These are phyloP conservation scores for Solanum corneliomulleri DNA, from an alignment of 257 asterid genomes.

Conservation along the genomic window DNA sequence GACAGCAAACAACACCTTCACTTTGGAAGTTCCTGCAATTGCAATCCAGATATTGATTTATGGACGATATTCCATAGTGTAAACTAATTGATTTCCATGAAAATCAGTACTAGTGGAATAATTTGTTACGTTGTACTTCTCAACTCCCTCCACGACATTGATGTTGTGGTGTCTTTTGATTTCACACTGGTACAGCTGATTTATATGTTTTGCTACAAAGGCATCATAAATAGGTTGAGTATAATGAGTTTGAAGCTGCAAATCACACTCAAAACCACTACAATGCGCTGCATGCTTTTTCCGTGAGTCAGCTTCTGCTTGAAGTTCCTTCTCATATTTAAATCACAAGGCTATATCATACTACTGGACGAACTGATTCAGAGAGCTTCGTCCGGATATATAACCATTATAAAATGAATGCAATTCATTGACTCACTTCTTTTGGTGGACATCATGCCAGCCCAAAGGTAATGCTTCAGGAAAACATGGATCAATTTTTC, in stretches of 20 bases:
- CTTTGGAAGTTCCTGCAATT: not conserved
- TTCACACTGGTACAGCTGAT: not conserved
- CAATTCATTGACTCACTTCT: not conserved
- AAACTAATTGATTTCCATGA: not conserved
- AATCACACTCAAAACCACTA: not conserved
- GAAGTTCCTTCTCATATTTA: not conserved
- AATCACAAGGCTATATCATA: not conserved
- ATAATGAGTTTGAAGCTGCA: not conserved
- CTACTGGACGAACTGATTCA: not conserved
- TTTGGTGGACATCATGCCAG: not conserved
- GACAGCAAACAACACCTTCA: not conserved
- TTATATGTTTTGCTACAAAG: not conserved
- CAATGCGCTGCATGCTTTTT: not conserved
- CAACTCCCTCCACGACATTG: not conserved
- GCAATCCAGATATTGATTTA: not conserved
- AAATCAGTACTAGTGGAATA: not conserved
- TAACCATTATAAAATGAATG: not conserved
- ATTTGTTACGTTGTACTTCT: not conserved
- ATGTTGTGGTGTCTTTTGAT: not conserved
- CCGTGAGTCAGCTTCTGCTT: not conserved
- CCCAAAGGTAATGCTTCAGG: not conserved
- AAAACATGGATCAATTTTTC: not conserved
- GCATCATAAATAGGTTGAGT: not conserved
- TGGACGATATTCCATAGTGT: not conserved
- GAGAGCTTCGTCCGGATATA: not conserved